Conservation (phyloP, 441 rosid species). For the Gossypium lobatum region DNA sequence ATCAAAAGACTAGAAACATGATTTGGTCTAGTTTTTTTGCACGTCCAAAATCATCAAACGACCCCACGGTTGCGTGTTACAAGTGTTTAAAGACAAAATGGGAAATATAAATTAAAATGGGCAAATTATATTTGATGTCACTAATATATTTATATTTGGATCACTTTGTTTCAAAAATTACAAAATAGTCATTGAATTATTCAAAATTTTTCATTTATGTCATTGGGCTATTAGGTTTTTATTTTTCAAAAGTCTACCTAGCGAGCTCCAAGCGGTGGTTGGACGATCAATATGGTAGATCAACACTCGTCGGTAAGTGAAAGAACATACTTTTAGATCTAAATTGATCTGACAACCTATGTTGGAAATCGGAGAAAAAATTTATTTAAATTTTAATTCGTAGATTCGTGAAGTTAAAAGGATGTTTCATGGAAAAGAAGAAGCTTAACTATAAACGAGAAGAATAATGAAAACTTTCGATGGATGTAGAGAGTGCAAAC, state of each 20-base stretch:
- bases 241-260: too few relatives aligned
- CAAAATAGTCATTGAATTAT: rapidly evolving
- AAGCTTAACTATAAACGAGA: too few relatives aligned
- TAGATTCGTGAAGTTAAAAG: rapidly evolving
- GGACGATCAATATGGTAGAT: rapidly evolving
- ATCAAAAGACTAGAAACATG: background rate
- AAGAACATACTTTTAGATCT: too few relatives aligned
- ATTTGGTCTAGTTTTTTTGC: conserved; percentile 8
- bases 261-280: rapidly evolving
- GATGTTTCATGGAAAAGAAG: rapidly evolving
- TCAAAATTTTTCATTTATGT: rapidly evolving
- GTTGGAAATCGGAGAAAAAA: rapidly evolving
- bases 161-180: too few relatives aligned
- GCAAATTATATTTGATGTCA: too few relatives aligned
- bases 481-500: rapidly evolving
- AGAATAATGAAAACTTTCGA: too few relatives aligned
- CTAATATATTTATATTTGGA: too few relatives aligned
- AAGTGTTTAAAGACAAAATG: background rate
- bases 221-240: too few relatives aligned
- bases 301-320: rapidly evolving
- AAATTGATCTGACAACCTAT: rapidly evolving
- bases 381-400: rapidly evolving
- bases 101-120: too few relatives aligned
- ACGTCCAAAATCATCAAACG: background rate
- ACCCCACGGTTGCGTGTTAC: conserved; percentile 16